Base-by-base conservation (phyloP, 164 flowering plant species). In the Kingdonia uniflora region DNA sequence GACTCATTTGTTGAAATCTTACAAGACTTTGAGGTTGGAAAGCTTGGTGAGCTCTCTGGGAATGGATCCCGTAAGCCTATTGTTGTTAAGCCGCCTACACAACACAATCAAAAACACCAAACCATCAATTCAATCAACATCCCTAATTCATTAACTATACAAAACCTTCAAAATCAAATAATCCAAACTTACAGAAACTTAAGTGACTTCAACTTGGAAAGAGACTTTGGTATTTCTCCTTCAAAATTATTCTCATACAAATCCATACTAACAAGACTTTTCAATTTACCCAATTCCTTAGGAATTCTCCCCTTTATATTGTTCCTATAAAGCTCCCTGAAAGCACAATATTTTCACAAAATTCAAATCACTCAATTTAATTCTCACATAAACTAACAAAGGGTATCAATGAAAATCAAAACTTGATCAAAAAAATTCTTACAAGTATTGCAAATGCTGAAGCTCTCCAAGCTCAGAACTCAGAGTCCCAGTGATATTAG, bases 391-490 rank as follows among this genome's bases (percentile, higher is more conserved):
- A 3, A 19, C 22, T 17, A 41, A 14, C 44, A 1, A 44, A 44
- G 19, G 7, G 7, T 7, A 44, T 8, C 44, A 14, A 41, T 12
- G 45, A 16, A 43, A 11, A 26, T 13, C n/a, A 51, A 25, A 13
- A 21, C 42, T 35, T 54, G 41, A 60, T 19, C 35, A 39, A 48
- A 60, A 20, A 5, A 44, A 23, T 37, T 80, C 85, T 95, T 85
- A 59, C n/a, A n/a, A n/a, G n/a, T n/a, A n/a, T n/a, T n/a, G n/a
- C n/a, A n/a, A n/a, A n/a, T n/a, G n/a, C n/a, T 76, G 35, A 39
- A 88, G 85, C 50, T 81, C 61, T 39, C 81, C 85, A 51, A 88
- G 80, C 73, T 88, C 91, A 5, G 97, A 64, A 8, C 82, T 95
- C 71, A 88, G 71, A 45, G 68, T 62, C 29, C 97, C 97, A 58